Base-by-base conservation (phyloP, 2,329 filamentous ascomycete species). In the Penicillium sp. region DNA sequence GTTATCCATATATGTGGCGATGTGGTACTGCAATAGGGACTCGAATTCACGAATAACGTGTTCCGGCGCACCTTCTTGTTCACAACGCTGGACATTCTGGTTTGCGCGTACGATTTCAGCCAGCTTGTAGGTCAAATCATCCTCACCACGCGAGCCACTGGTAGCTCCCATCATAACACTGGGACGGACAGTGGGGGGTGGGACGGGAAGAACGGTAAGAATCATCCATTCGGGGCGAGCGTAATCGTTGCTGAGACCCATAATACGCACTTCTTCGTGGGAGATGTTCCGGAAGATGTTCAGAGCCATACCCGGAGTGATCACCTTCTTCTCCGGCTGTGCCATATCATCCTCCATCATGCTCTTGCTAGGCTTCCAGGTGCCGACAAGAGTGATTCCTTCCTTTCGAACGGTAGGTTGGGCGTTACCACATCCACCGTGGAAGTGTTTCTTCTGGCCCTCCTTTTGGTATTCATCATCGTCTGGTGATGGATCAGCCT, bases 1-100 rank as follows among this genome's bases (percentile, higher is more conserved):
- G 69, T 99, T 99, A 77, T 99, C 95, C 96, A 99, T 99, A 78
- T 97, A 96, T 1, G 96, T 99, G 44, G 96, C 96, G 59, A 99
- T 93, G 71, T 99, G 96, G 72, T 96, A 99, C 72, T 99, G 96
- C 37, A 99, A 81, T 31, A 99, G 80, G 62, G 89, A 87, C 75
- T 96, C 92, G 58, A 97, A 98, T 69, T 99, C 95, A 58, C 88
- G 85, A 16, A 92, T 86, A 64, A 98, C 92, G 76, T 99, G 95
- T 62, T 91, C 88, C 1, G 95, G 92, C 3, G 93, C 93, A 56
- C 95, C 95, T 75, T 97, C 92, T 58, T 91, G 87, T 69, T 96
- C 91, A 59, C 92, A 95, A 66, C 95, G 89, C 66, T 91, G 88
- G 55, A 99, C 93, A 68, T 96, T 97, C 67, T 90, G 89, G 78